Evolutionary conservation across 768 basidiomycete species (phyloP).

Genomic region (Hericium rajendrae): DNA sequence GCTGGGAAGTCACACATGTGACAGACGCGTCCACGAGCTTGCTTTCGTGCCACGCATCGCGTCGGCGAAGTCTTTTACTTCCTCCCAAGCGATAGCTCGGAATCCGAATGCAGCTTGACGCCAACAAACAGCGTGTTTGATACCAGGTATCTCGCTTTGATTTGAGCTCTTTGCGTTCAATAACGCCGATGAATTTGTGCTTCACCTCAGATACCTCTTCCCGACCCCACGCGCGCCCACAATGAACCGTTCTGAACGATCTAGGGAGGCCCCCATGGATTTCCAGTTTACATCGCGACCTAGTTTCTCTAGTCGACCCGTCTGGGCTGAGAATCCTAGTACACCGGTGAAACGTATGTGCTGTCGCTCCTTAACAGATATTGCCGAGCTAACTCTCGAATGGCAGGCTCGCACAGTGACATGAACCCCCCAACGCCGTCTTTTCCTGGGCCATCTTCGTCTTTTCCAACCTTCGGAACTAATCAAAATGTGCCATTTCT

Average conservation of each 20-base stretch:
- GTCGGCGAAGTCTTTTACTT: background rate
- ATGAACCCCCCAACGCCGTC: constrained; percentile 27
- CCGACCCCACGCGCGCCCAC: no score
- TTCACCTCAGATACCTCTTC: no score
- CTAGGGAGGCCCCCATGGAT: constrained; percentile 83
- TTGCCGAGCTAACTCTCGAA: constrained; percentile 26
- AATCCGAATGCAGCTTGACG: no score
- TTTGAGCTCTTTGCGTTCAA: no score
- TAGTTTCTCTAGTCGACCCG: constrained; percentile 38
- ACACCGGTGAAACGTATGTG: constrained; percentile 61
- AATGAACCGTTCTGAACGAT: constrained; percentile 29
- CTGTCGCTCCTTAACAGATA: constrained; percentile 15
- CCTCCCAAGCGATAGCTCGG: no score
- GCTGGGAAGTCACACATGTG: constrained; percentile 1
- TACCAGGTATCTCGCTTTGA: no score
- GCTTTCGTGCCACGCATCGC: background rate
- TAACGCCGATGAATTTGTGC: no score
- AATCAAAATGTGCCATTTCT: constrained; percentile 68
- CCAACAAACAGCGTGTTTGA: no score
- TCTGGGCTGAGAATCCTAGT: constrained; percentile 42
- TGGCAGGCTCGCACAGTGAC: constrained; percentile 35
- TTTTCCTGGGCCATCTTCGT: constrained; percentile 16
- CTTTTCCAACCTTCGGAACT: constrained; percentile 47
- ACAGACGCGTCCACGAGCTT: constrained; percentile 6
- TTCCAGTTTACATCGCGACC: constrained; percentile 74